Conservation (phyloP, 1,284 basidiomycete genomes). For the Flammula alnicola region DNA sequence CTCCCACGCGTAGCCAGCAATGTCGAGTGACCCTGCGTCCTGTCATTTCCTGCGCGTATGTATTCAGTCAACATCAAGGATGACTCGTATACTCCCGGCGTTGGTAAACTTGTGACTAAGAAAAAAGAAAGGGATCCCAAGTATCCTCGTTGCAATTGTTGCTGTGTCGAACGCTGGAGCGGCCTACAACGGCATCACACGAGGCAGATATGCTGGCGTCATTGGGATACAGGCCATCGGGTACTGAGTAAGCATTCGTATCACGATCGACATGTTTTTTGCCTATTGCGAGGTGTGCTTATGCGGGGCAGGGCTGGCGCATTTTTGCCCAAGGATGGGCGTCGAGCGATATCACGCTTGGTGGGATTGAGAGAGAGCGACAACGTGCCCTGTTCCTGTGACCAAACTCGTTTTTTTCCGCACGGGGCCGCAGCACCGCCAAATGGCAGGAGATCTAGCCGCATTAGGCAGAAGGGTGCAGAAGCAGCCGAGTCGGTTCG, state of each 20-base stretch:
- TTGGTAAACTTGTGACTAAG: background rate
- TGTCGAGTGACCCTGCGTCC: no score
- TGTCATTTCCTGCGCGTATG: no score
- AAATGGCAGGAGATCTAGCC: slow-evolving; percentile 18
- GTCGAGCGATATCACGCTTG: slow-evolving; percentile 5
- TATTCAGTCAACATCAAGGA: no score
- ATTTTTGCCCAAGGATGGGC: slow-evolving; percentile 4
- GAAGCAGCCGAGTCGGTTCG: slow-evolving; percentile 4
- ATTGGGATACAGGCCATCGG: slow-evolving; percentile 3
- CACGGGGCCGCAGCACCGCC: slow-evolving; percentile 25
- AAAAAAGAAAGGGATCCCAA: background rate
- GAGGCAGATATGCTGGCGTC: slow-evolving; percentile 8
- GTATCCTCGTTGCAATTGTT: slow-evolving; percentile 3
- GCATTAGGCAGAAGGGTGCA: slow-evolving; percentile 6
- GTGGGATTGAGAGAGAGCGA: slow-evolving; percentile 4
- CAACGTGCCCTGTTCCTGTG: slow-evolving; percentile 34
- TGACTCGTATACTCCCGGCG: no score
- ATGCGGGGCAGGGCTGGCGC: slow-evolving; percentile 2
- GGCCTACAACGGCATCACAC: slow-evolving; percentile 2
- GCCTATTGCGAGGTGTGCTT: background rate
- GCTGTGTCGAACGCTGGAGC: slow-evolving; percentile 4
- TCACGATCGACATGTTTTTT: background rate
- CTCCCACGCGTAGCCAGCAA: no score
- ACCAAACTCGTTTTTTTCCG: slow-evolving; percentile 20
- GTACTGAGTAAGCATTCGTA: slow-evolving; percentile 10